Conservation (phyloP, 768 basidiomycete species). For the Lactifluus subvellereus region DNA sequence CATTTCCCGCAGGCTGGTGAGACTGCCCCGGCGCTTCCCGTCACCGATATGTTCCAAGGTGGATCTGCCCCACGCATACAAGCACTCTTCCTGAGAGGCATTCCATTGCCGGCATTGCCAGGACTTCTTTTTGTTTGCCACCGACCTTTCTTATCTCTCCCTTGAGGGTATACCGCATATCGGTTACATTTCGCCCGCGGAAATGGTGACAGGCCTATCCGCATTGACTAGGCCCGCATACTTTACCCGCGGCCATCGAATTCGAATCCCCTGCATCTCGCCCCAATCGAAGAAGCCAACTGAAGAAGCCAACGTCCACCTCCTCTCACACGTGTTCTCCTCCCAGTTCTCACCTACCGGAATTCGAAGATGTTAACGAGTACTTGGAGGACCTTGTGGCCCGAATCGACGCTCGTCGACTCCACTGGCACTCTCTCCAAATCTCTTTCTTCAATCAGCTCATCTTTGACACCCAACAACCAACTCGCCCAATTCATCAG, state of each 20-base stretch:
- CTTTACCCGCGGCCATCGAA: not conserved
- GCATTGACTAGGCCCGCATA: not conserved
- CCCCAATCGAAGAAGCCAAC: not conserved
- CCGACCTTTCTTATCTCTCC: not conserved
- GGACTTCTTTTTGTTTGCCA: not conserved
- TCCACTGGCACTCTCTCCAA: not conserved
- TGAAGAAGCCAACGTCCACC: not conserved
- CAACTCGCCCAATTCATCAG: not conserved
- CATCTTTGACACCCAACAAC: not conserved
- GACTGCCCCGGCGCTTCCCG: not conserved
- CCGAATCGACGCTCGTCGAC: not conserved
- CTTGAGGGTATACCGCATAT: not conserved
- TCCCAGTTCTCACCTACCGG: not conserved
- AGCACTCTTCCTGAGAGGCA: not conserved
- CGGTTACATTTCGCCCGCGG: slow-evolving; percentile 1
- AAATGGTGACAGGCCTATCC: not conserved
- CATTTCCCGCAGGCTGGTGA: not conserved
- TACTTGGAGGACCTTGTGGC: slow-evolving; percentile 4
- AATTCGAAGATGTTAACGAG: not conserved
- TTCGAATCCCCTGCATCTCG: not conserved
- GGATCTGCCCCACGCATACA: not conserved
- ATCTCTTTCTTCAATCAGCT: not conserved
- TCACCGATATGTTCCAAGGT: not conserved
- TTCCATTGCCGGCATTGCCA: not conserved
- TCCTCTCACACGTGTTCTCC: not conserved